Evolutionary conservation across 2,329 filamentous ascomycete species (phyloP), one percentile per base, ranked within the genome.

Genomic region (Cryphonectria japonica): DNA sequence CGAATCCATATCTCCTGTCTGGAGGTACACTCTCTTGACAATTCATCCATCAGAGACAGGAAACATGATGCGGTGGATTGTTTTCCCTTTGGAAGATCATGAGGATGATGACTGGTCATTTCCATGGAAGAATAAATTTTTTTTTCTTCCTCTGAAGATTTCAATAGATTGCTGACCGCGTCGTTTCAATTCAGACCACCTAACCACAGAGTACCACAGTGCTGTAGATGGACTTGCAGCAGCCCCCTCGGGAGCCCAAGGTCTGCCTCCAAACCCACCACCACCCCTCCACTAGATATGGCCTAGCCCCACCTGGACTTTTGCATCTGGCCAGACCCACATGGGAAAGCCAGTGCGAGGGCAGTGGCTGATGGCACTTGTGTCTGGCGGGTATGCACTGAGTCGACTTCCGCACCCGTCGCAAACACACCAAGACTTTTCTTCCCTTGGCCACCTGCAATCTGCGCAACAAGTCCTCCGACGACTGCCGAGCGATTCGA

Each of bases 391-490:
- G 62, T 43, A 52, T 65, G 41, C 62, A 65, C 41, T 52, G 22
- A 14, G 29, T 65, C 26, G 26, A 65, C 61, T 65, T 65, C 62
- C 41, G 62, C 62, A 52, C 41, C 62, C 43, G 62, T 65, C 62
- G 41, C 62, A 52, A 50, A 22, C 34, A 39, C 62, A 22, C 62
- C 62, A 26, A 43, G 62, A 65, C 62, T 65, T 65, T 64, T 65
- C 13, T 43, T 65, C 43, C 62, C 61, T 63, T 65, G 62, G 19
- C 22, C 41, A 50, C 16, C 62, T 34, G 41, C 62, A 65, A 65
- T 43, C 50, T 22, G 39, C 41, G 41, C 43, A 34, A 32, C 62
- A 32, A 39, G 14, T 5, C 13, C 29, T 65, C 62, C 13, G 6
- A 22, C n/a, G n/a, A 29, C 62, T 34, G 32, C 16, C 62, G 26